Evolutionary conservation across 2,329 filamentous ascomycete genomes (phyloP), one percentile per base, ranked within the genome.

Genomic region (Cladosporium sp.): DNA sequence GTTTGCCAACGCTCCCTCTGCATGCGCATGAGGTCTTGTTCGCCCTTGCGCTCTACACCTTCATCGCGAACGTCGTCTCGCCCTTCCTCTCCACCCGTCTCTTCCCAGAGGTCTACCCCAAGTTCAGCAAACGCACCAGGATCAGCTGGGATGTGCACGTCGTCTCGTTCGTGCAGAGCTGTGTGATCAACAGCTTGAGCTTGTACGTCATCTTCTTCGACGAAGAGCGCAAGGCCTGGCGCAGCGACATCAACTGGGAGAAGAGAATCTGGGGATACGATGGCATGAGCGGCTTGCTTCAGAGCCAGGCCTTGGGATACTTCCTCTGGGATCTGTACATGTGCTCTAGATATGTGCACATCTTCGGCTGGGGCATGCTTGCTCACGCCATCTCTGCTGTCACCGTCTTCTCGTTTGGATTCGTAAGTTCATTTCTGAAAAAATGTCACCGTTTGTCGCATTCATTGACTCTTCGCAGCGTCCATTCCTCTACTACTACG

Each of bases 61-160:
- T 86, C 67, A 82, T 90, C 70, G 85, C 86, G 73, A 78, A 79
- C 65, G 80, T 85, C 61, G 68, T 92, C 62, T 88, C 90, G 54
- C 90, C 90, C 6, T 69, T 79, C 40, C 56, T 92, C 37, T 92
- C 88, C 36, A 78, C 75, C 47, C 69, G 77, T 59, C 72, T 91
- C 60, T 85, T 88, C 63, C 84, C 88, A 17, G 70, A 78, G 47
- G 79, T 83, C 65, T 94, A 94, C 75, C 72, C 78, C 34, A 74
- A 75, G 50, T 80, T 90, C 65, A 83, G 85, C 51, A 75, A 78
- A 25, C 80, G 82, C 58, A 89, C 88, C 59, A 83, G 82, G 70
- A 79, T 91, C 62, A 94, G 89, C 79, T 94, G 90, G 90, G 86
- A 95, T 72, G 87, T 91, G 22, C 90, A 93, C 71, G 86, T 93